Percentiles rank a stretch among this genome's conserved stretches.
Conservation (phyloP, 805 yeast genomes). For the Cyberlindnera nakhonratchasimensis region DNA sequence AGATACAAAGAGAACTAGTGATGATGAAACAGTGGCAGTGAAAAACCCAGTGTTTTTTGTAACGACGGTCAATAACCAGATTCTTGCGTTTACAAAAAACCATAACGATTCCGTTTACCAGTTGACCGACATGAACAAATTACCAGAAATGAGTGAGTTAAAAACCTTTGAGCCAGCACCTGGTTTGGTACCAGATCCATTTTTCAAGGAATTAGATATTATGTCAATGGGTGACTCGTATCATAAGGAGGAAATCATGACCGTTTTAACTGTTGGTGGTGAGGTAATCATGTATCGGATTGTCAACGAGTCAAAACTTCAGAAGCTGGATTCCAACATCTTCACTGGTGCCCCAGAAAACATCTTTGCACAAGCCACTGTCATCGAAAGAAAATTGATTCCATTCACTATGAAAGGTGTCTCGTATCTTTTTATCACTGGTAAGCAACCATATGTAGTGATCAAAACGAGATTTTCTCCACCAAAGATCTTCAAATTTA, state of each 20-base stretch:
- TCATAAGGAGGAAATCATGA: constrained; percentile 56
- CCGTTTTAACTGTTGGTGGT: constrained; percentile 77
- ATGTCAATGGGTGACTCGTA: constrained; percentile 60
- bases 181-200: constrained; percentile 61
- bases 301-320: constrained; percentile 42
- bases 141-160: constrained; percentile 38
- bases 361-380: constrained; percentile 58
- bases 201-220: constrained; percentile 63
- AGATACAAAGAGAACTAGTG: constrained; percentile 27
- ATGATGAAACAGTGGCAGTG: constrained; percentile 26
- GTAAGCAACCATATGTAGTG: constrained; percentile 66
- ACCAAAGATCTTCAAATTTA: constrained; percentile 65
- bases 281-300: constrained; percentile 67
- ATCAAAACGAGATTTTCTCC: constrained; percentile 59
- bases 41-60: constrained; percentile 49
- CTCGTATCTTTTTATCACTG: constrained; percentile 66
- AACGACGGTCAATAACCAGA: constrained; percentile 74
- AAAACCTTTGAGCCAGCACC: constrained; percentile 32
- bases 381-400: constrained; percentile 62
- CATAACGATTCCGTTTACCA: constrained; percentile 39
- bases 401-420: constrained; percentile 56
- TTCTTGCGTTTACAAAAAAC: constrained; percentile 58
- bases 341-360: constrained; percentile 80
- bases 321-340: constrained; percentile 39
- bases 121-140: constrained; percentile 34